Percentiles rank a stretch among this genome's conserved stretches.
Evolutionary conservation across 805 yeast species (phyloP).

Genomic region (Metschnikowia gruessii): DNA sequence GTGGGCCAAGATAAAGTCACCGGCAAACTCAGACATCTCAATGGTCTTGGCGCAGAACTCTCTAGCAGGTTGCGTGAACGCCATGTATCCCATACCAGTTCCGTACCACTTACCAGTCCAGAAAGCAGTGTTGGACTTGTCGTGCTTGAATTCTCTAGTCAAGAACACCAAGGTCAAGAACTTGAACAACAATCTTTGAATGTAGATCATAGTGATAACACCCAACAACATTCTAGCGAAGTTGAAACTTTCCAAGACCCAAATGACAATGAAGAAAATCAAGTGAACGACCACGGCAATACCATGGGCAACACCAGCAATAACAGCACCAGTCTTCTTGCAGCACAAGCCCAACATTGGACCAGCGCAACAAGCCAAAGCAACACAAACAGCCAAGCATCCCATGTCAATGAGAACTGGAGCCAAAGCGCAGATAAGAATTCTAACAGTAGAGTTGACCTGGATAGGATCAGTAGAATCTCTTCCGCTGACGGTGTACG

Average conservation of each 20-base stretch:
- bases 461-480: slow-evolving; percentile 35
- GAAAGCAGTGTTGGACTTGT: slow-evolving; percentile 95
- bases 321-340: slow-evolving; percentile 93
- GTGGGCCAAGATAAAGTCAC: slow-evolving; percentile 94
- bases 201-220: slow-evolving; percentile 74
- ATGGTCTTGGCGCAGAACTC: slow-evolving; percentile 92
- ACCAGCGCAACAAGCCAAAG: slow-evolving; percentile 94
- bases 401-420: slow-evolving; percentile 93
- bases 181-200: slow-evolving; percentile 87
- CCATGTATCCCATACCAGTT: slow-evolving; percentile 87
- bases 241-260: slow-evolving; percentile 93
- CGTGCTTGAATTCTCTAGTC: slow-evolving; percentile 95
- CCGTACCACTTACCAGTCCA: slow-evolving; percentile 99
- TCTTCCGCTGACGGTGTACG: slow-evolving; percentile 31
- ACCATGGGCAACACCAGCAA: slow-evolving; percentile 96
- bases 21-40: slow-evolving; percentile 93
- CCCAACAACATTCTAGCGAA: slow-evolving; percentile 88
- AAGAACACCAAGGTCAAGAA: slow-evolving; percentile 71
- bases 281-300: slow-evolving; percentile 86
- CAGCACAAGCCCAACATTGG: slow-evolving; percentile 93
- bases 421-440: slow-evolving; percentile 77
- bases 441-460: slow-evolving; percentile 71
- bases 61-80: slow-evolving; percentile 93
- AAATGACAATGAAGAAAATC: slow-evolving; percentile 88
- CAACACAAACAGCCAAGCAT: slow-evolving; percentile 70